These are phyloP conservation scores for Mycena latifolia DNA, from an alignment of 768 basidiomycete genomes.

Conservation along the genomic window DNA sequence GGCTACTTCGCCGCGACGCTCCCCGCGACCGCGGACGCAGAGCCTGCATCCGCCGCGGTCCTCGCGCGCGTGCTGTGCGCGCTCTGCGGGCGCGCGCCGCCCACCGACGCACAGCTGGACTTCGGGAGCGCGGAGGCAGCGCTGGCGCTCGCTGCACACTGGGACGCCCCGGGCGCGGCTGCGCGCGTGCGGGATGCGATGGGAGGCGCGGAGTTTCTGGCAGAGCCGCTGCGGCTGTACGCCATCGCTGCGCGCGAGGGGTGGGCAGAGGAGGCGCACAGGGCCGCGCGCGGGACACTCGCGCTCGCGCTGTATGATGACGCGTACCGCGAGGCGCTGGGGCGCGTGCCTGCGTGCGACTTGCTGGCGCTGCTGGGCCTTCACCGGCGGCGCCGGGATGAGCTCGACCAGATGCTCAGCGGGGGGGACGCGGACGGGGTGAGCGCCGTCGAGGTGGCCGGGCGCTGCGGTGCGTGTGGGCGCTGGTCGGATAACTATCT, in stretches of 20 bases:
- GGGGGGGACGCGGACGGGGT: constrained; percentile 12
- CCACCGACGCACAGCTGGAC: neutral
- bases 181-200: constrained; percentile 26
- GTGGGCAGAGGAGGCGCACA: constrained; percentile 25
- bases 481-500: neutral
- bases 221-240: constrained; percentile 31
- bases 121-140: constrained; percentile 22
- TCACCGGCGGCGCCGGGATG: constrained; percentile 30
- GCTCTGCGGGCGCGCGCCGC: constrained; percentile 23
- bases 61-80: constrained; percentile 19
- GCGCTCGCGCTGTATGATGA: constrained; percentile 24
- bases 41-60: constrained; percentile 14
- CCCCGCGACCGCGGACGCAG: constrained; percentile 3
- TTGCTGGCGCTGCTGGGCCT: constrained; percentile 26
- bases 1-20: constrained; percentile 32
- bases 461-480: constrained; percentile 25
- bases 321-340: constrained; percentile 11
- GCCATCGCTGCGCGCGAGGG: constrained; percentile 27
- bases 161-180: constrained; percentile 22
- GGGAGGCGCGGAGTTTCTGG: constrained; percentile 11
- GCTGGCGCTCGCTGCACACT: constrained; percentile 27
- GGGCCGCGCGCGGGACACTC: constrained; percentile 27
- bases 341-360: constrained; percentile 8
- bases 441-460: neutral
- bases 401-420: constrained; percentile 27